Evolutionary conservation across 2,329 filamentous ascomycete species (phyloP), one percentile per base, ranked within the genome.

Genomic region (Trichoderma sp.): DNA sequence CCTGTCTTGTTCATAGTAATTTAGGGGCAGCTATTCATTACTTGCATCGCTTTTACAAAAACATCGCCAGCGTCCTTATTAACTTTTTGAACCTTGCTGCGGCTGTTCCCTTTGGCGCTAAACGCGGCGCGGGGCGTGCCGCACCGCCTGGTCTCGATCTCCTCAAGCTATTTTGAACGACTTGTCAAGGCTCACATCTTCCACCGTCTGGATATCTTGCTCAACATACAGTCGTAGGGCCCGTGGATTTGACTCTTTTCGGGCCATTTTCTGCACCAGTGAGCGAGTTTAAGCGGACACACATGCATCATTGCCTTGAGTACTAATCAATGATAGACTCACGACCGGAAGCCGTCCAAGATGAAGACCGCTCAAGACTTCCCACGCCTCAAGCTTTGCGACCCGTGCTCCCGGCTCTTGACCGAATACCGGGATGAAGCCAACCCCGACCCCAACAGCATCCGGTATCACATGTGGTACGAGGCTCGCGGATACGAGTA

Each of bases 391-490:
- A 43, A 59, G 35, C 57, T 59, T 59, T 59, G 57, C 57, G 14
- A 43, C 14, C 14, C 57, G 21, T 59, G 57, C 35, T 59, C 57
- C 57, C 57, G 35, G 57, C 57, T 59, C 57, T 59, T 59, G 21
- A 59, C 57, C 33, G 35, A 59, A 35, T 59, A 59, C 21, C 57
- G 57, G 35, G 35, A 59, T 59, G 57, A 59, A 43, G 35, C 57
- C 35, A 59, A 31, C 2, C 40, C 57, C 4, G 21, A 59, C 21
- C 57, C 4, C 35, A 43, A 59, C 21, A 59, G 57, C 35, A 59
- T 40, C 35, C 57, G 24, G 21, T 43, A 59, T 59, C 33, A 59
- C 57, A 59, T 59, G 57, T 59, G 57, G 57, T 59, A 59, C 21
- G 57, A 59, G 57, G 33, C 33, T 59, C 7, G 19, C 21, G 57